These are phyloP conservation scores for Chaetoceros tenuissimus DNA, from an alignment of 108 stramenopile genomes.

Conservation along the genomic window DNA sequence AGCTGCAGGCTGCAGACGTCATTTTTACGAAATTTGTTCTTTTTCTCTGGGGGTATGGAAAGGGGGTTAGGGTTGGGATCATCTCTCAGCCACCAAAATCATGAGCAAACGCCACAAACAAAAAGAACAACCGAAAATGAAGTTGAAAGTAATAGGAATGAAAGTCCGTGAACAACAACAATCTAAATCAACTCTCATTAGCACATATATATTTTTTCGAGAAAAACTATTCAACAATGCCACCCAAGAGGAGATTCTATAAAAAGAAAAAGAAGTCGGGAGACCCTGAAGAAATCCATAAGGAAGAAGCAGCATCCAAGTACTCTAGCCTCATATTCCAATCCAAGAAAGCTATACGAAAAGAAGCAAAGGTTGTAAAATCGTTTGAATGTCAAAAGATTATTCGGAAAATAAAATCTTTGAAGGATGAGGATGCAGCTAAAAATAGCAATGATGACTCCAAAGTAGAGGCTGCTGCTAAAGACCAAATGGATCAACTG, in stretches of 20 bases:
- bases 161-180: too few species aligned
- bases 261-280: neutral
- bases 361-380: slow-evolving; percentile 51
- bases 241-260: neutral
- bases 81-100: too few species aligned
- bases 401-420: slow-evolving; percentile 29
- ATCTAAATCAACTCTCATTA: too few species aligned
- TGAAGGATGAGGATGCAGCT: slow-evolving; percentile 13
- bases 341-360: slow-evolving; percentile 41
- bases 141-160: too few species aligned
- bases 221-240: neutral
- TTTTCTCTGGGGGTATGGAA: too few species aligned
- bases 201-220: too few species aligned
- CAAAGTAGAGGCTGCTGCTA: slow-evolving; percentile 8
- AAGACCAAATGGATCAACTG: slow-evolving; percentile 10
- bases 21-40: too few species aligned
- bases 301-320: neutral
- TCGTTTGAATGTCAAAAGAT: slow-evolving; percentile 59
- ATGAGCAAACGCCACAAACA: too few species aligned
- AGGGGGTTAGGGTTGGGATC: too few species aligned
- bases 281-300: neutral
- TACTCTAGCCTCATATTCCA: neutral
- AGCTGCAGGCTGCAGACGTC: too few species aligned
- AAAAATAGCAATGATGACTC: slow-evolving; percentile 11
- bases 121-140: too few species aligned